Evolutionary conservation across 139 green algal genomes (phyloP).

Genomic region (Coelastrella sp.): DNA sequence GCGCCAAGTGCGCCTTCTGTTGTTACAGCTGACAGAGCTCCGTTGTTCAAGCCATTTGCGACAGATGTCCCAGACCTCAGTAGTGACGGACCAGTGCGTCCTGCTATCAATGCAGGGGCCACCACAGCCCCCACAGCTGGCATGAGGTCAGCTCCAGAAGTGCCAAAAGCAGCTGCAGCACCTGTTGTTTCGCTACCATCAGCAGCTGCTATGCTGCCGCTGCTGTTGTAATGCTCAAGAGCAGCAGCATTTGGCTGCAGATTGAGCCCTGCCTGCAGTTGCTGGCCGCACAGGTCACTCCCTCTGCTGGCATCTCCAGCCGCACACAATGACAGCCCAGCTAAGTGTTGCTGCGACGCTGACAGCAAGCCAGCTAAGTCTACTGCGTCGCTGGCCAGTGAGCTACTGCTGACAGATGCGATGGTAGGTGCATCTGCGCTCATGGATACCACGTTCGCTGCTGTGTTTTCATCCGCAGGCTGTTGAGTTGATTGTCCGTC

Average conservation of each 20-base stretch:
- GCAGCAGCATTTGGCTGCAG: no score
- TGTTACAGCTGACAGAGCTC: background rate
- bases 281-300: constrained; percentile 14
- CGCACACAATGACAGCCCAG: background rate
- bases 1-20: background rate
- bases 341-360: constrained; percentile 19
- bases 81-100: no score
- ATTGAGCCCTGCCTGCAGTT: no score
- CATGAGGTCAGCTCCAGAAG: no score
- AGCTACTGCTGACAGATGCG: constrained; percentile 1
- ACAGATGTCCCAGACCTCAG: no score
- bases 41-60: background rate
- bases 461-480: no score
- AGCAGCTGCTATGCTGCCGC: background rate
- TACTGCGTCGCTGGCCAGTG: background rate
- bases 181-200: background rate
- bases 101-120: no score
- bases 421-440: background rate
- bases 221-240: background rate
- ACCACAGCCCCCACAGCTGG: no score
- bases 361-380: background rate
- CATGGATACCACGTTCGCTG: background rate
- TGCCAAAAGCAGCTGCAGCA: no score
- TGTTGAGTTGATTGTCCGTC: no score
- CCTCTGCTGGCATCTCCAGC: background rate